These are phyloP conservation scores for Xylaria sp. DNA, from an alignment of 2,329 filamentous ascomycete genomes.

Conservation along the genomic window DNA sequence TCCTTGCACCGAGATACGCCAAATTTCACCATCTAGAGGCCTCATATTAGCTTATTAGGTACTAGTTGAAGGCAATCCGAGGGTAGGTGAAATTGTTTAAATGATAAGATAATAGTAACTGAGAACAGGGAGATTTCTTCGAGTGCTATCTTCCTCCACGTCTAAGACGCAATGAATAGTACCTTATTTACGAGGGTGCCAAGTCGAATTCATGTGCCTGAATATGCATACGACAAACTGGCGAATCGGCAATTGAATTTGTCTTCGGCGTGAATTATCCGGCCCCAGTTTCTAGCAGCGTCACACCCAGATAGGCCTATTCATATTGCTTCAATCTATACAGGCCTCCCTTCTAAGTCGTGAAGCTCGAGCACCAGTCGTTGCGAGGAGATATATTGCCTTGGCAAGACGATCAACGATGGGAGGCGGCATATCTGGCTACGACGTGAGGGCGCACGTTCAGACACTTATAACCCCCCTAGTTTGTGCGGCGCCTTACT, in stretches of 20 bases:
- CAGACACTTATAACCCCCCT: slow-evolving; percentile 1
- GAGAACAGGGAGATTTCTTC: neutral
- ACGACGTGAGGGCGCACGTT: neutral
- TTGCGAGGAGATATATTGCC: slow-evolving; percentile 19
- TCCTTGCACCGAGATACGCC: no score
- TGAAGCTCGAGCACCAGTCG: neutral
- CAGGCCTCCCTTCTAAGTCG: neutral
- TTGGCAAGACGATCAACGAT: slow-evolving; percentile 15
- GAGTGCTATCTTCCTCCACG: neutral
- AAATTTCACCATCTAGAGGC: no score
- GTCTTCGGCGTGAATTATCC: slow-evolving; percentile 29
- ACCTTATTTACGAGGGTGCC: neutral
- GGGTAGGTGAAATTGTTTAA: neutral
- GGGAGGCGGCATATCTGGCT: slow-evolving; percentile 25
- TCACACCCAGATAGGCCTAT: slow-evolving; percentile 22
- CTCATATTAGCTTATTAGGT: no score
- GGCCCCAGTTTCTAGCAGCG: slow-evolving; percentile 9
- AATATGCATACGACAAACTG: slow-evolving; percentile 1
- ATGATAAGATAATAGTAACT: neutral
- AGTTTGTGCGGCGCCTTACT: neutral
- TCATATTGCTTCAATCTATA: slow-evolving; percentile 29
- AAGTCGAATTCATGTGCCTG: neutral
- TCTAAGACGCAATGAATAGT: neutral
- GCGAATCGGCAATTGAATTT: slow-evolving; percentile 28
- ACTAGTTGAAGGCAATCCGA: neutral